A percentile compares a stretch with the other conserved stretches of the same genome.
These are phyloP conservation scores for Sicyos baderoa DNA, from an alignment of 306 rosid genomes.

Conservation along the genomic window DNA sequence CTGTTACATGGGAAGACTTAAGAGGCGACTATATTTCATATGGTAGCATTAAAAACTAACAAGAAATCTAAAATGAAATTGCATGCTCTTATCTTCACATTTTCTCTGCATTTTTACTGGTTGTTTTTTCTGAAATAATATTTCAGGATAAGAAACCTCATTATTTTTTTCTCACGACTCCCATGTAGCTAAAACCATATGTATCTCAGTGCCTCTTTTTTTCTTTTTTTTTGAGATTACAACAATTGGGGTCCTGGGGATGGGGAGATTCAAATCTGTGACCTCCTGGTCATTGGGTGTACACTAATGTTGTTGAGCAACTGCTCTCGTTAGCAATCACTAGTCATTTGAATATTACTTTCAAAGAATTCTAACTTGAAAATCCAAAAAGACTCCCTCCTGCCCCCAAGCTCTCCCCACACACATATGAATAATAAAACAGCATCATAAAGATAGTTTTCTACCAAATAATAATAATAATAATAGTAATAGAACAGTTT, in stretches of 20 bases:
- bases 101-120: too few relatives aligned
- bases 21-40: slow-evolving; percentile 19
- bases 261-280: too few relatives aligned
- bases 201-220: neutral
- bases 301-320: too few relatives aligned
- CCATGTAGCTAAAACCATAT: too few relatives aligned
- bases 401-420: neutral
- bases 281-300: too few relatives aligned
- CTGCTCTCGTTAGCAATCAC: too few relatives aligned
- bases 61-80: slow-evolving; percentile 14
- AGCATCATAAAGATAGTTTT: neutral
- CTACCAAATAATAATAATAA: neutral
- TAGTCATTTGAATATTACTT: too few relatives aligned
- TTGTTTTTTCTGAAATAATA: too few relatives aligned
- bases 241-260: too few relatives aligned
- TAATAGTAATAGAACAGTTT: neutral
- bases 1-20: slow-evolving; percentile 49
- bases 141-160: too few relatives aligned
- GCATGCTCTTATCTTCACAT: neutral
- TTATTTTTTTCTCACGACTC: too few relatives aligned
- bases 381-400: neutral
- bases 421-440: neutral
- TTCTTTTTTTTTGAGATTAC: too few relatives aligned
- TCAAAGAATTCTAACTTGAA: neutral
- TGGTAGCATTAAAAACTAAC: neutral